Evolutionary conservation across 371 early-diverging fungal species (phyloP).

Genomic region (Mortierella sp.): DNA sequence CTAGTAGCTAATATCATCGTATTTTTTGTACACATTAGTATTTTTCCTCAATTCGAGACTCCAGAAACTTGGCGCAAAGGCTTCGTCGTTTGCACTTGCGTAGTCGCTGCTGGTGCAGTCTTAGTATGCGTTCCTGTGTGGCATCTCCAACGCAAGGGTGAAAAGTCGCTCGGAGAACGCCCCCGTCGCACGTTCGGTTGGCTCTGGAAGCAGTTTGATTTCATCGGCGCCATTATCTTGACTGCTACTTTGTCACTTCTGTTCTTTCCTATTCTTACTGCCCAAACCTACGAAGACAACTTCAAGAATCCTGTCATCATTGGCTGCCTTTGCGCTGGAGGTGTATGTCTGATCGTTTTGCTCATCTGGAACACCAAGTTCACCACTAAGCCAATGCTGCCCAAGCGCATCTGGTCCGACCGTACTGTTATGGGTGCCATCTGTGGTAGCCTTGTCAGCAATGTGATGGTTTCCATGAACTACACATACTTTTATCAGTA

Average conservation of each 20-base stretch:
- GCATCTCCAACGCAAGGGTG: conserved; percentile 17
- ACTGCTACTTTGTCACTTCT: conserved; percentile 9
- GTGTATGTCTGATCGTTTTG: not conserved
- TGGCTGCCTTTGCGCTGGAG: conserved; percentile 12
- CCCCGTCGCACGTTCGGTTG: conserved; percentile 15
- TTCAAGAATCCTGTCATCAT: conserved; percentile 9
- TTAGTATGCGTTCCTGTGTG: conserved; percentile 8
- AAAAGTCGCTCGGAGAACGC: conserved; percentile 3
- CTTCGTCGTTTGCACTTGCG: not conserved
- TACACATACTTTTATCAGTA: conserved; percentile 12
- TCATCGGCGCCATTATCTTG: conserved; percentile 12
- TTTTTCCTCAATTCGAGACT: not conserved
- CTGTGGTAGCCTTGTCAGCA: conserved; percentile 5
- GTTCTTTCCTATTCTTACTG: conserved; percentile 13
- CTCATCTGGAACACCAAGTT: conserved; percentile 13
- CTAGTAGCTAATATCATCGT: not conserved
- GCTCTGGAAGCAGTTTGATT: conserved; percentile 16
- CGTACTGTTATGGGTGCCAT: conserved; percentile 19
- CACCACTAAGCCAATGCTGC: conserved; percentile 14
- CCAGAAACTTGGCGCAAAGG: not conserved
- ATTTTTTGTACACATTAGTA: not conserved
- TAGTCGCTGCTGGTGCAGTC: conserved; percentile 10
- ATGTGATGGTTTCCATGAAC: conserved; percentile 16
- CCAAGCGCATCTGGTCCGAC: conserved; percentile 22
- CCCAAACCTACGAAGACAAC: conserved; percentile 11